phyloP scores from a whole-genome alignment of 371 early-diverging fungal genomes.

The Capillidium rhysosporum region DNA sequence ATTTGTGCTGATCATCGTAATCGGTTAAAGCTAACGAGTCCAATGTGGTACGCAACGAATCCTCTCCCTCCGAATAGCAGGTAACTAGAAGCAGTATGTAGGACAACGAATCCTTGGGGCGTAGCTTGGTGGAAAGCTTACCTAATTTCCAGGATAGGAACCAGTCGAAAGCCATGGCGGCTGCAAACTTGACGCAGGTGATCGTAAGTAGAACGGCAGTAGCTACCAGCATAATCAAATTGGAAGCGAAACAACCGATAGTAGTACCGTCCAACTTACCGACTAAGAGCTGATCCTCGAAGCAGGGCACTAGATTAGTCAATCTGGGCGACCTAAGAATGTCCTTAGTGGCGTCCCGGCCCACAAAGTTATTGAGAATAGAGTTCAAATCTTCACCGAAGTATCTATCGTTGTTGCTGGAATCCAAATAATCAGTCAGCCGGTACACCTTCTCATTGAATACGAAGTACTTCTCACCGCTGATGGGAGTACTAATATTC shows the following conservation, averaged over 20 bases:
- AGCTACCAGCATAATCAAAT: constrained; percentile 12
- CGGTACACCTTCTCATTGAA: constrained; percentile 17
- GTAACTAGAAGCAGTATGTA: constrained; percentile 32
- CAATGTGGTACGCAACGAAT: constrained; percentile 65
- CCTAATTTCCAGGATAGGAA: constrained; percentile 38
- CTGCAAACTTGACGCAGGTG: constrained; percentile 37
- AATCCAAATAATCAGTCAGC: constrained; percentile 12
- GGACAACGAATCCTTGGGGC: not conserved
- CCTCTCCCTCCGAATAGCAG: constrained; percentile 80
- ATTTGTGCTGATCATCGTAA: constrained; percentile 68
- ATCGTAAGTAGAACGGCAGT: constrained; percentile 35
- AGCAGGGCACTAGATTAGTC: constrained; percentile 18
- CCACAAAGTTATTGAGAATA: constrained; percentile 13
- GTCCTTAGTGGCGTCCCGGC: constrained; percentile 15
- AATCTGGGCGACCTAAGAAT: constrained; percentile 8
- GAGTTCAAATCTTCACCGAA: constrained; percentile 9
- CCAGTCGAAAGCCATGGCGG: constrained; percentile 62
- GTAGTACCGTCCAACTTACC: constrained; percentile 45
- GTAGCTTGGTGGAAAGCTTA: constrained; percentile 16
- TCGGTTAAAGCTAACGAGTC: constrained; percentile 70
- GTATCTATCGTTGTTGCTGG: constrained; percentile 3
- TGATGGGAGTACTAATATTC: constrained; percentile 6
- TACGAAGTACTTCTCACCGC: constrained; percentile 10
- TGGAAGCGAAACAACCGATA: constrained; percentile 45
- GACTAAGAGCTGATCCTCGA: constrained; percentile 28